phyloP scores from a whole-genome alignment of 148 eudicot species.

The Chenopodium quinoa region DNA sequence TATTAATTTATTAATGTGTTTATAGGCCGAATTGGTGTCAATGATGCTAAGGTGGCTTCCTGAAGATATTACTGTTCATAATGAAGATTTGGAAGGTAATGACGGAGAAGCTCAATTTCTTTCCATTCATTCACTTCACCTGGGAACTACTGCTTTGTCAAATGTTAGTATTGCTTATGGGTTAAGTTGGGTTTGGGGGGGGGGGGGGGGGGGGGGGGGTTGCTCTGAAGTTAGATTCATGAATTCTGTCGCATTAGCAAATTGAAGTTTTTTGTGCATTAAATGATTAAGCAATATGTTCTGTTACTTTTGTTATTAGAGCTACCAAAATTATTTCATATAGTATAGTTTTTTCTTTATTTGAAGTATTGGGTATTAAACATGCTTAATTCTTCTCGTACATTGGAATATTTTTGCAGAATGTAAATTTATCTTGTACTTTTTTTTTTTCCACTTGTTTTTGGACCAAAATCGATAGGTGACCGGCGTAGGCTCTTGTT shows the following conservation, averaged over 20 bases:
- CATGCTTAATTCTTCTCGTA: not conserved
- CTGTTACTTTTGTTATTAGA: not conserved
- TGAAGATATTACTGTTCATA: slow-evolving; percentile 96
- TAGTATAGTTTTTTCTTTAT: not conserved
- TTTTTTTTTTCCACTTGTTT: slow-evolving; percentile 7
- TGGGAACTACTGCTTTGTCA: not conserved
- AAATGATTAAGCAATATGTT: not conserved
- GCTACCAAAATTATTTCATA: not conserved
- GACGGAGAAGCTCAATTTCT: not conserved
- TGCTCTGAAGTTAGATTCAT: not conserved
- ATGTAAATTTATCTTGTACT: not conserved
- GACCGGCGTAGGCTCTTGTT: slow-evolving; percentile 82
- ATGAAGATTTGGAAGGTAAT: slow-evolving; percentile 97
- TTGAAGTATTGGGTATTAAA: not conserved
- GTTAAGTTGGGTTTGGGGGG: not conserved
- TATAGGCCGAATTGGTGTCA: slow-evolving; percentile 88
- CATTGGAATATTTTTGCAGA: not conserved
- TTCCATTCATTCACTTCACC: not conserved
- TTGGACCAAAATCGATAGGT: slow-evolving; percentile 46
- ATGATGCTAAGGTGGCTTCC: slow-evolving; percentile 99
- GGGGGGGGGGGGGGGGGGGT: not conserved
- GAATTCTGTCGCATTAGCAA: not conserved
- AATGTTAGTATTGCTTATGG: not conserved
- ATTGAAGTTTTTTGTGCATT: not conserved
- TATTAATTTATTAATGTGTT: slow-evolving; percentile 14